Conservation (phyloP, 2,329 filamentous ascomycete genomes). For the Chaetomium sp. region DNA sequence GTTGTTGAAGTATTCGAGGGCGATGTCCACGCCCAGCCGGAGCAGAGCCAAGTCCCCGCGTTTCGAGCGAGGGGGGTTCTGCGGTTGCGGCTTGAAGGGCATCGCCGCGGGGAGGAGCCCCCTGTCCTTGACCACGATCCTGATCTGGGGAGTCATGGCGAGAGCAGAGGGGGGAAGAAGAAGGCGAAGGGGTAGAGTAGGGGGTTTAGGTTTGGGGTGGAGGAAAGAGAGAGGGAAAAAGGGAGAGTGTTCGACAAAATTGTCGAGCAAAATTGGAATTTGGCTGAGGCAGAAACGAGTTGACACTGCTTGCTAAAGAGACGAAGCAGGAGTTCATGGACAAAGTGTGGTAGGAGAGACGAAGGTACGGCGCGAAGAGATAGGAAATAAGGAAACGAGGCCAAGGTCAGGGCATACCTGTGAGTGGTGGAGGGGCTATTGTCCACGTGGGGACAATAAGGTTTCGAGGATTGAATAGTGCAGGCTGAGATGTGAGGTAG, state of each 20-base stretch:
- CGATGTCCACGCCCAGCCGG: conserved; percentile 20
- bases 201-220: background rate
- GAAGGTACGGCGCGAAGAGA: background rate
- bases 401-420: conserved; percentile 6
- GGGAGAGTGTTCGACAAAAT: background rate
- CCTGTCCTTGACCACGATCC: conserved; percentile 6
- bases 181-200: background rate
- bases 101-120: background rate
- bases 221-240: background rate
- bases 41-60: conserved; percentile 12
- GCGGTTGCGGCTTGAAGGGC: background rate
- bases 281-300: background rate
- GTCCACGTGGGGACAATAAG: conserved; percentile 1
- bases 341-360: background rate
- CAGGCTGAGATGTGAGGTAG: background rate
- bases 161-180: background rate
- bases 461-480: background rate
- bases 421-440: background rate
- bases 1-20: conserved; percentile 26
- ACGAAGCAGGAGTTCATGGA: background rate
- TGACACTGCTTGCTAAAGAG: background rate
- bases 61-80: conserved; percentile 8
- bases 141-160: conserved; percentile 6
- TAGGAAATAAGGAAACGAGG: background rate
- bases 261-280: background rate